Conservation (phyloP, 495 filamentous ascomycete genomes). For the Recurvomyces mirabilis region DNA sequence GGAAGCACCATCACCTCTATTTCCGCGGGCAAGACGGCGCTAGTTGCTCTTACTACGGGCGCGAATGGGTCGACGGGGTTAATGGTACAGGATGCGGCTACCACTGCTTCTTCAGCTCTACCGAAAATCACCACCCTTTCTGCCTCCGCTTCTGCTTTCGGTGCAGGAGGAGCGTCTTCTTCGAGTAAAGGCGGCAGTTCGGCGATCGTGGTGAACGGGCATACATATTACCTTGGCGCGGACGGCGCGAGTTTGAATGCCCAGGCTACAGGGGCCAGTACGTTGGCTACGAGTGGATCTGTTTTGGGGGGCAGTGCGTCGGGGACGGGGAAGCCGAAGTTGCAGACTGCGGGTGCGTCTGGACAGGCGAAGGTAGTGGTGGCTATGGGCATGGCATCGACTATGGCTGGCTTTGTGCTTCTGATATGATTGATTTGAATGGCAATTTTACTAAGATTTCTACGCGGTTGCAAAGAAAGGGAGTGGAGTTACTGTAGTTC, state of each 20-base stretch:
- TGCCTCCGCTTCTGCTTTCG: background rate
- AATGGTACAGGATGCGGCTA: background rate
- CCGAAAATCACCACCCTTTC: background rate
- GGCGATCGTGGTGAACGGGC: background rate
- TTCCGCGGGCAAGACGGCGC: background rate
- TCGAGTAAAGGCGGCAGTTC: too few species aligned
- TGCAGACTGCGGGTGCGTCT: too few species aligned
- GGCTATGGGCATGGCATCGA: too few species aligned
- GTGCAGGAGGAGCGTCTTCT: too few species aligned
- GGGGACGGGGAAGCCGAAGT: background rate
- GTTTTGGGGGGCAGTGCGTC: background rate
- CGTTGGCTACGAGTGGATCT: slow-evolving; percentile 1
- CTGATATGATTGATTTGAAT: too few species aligned
- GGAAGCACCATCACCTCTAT: background rate
- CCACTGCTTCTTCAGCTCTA: background rate
- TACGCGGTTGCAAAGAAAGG: too few species aligned
- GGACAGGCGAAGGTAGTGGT: background rate
- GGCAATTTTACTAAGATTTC: too few species aligned
- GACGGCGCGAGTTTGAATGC: slow-evolving; percentile 6
- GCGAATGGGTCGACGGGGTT: slow-evolving; percentile 2
- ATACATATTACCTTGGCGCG: slow-evolving; percentile 5
- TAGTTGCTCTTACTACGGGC: background rate
- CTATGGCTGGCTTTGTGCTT: too few species aligned
- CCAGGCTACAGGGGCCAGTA: background rate
- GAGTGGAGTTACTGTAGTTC: too few species aligned